phyloP scores from a whole-genome alignment of 2,329 filamentous ascomycete genomes.

The Neofusicoccum umdonicola region DNA sequence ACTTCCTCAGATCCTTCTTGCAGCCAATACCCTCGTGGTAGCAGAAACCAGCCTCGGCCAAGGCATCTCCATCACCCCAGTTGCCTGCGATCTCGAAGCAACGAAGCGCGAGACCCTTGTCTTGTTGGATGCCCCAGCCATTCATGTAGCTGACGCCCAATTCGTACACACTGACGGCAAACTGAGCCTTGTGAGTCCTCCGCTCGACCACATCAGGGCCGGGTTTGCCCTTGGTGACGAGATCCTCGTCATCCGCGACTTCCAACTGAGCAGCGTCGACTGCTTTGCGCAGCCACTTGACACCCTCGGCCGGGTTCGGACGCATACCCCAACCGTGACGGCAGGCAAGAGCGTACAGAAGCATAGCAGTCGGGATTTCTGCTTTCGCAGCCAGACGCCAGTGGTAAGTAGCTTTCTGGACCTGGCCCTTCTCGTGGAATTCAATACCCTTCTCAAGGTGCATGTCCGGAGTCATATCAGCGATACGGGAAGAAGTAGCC shows the following conservation, averaged over 20 bases:
- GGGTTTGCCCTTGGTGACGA: conserved; percentile 58
- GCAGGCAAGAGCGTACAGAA: conserved; percentile 91
- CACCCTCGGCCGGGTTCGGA: conserved; percentile 82
- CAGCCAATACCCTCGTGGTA: conserved; percentile 91
- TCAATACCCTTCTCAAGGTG: conserved; percentile 88
- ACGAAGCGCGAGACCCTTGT: conserved; percentile 79
- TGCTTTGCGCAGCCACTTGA: conserved; percentile 88
- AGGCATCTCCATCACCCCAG: conserved; percentile 93
- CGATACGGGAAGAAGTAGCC: conserved; percentile 38
- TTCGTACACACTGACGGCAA: conserved; percentile 94
- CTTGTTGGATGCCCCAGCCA: conserved; percentile 94
- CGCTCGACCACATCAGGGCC: conserved; percentile 63
- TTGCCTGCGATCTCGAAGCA: conserved; percentile 96
- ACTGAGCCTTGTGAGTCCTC: conserved; percentile 85
- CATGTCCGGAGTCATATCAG: conserved; percentile 78
- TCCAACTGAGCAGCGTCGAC: conserved; percentile 80
- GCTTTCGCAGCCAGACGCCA: conserved; percentile 83
- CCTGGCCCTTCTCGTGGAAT: conserved; percentile 79
- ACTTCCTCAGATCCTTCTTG: conserved; percentile 95
- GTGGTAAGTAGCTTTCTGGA: conserved; percentile 95
- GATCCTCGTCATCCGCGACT: conserved; percentile 76
- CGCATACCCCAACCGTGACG: conserved; percentile 98
- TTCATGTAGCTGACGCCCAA: conserved; percentile 96
- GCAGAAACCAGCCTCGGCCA: conserved; percentile 93
- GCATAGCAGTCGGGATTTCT: conserved; percentile 88